Base-by-base conservation (phyloP, 495 filamentous ascomycete species). In the Neurospora terricola region DNA sequence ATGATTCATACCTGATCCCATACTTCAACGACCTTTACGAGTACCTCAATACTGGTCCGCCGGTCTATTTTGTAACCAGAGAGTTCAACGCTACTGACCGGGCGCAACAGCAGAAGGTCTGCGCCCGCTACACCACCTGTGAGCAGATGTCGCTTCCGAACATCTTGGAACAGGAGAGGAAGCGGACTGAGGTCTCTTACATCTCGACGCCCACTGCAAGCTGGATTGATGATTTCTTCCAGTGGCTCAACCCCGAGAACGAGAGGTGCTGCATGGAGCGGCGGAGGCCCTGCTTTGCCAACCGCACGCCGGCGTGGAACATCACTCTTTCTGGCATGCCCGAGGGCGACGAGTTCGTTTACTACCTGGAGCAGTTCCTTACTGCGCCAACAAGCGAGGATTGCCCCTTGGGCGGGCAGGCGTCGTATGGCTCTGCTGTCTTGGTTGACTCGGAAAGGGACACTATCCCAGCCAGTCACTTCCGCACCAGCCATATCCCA, bases 171-270 rank as follows among this genome's bases (percentile, higher is more conserved):
- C 91, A 92, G 79, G 96, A 99, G 82, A 89, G 95, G 5, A 98
- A 97, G 82, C 88, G 96, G 18, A 86, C 94, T 0, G 87, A 95
- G n/a, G 87, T 93, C 5, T 97, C 94, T 4, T 98, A 96, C 81
- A 92, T 99, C 73, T 85, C 92, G n/a, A 91, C 93, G n/a, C 90
- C 94, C 1, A 90, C 94, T 6, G 96, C 96, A 23, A 97, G 92
- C 79, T 99, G 96, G 96, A 86, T 99, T 38, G 96, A 99, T 79
- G 96, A 99, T 78, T 97, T 92, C 81, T 92, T 98, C 82, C 89
- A 92, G 74, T 99, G 96, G 96, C 85, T 98, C 16, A 96, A 98
- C 76, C 96, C 96, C 0, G 84, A 86, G 16, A 91, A 94, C 71
- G 90, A 93, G 69, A 84, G 87, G 62, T 98, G 96, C 83, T 98